These are phyloP conservation scores for Trichoderma lentiforme DNA, from an alignment of 2,329 filamentous ascomycete species.

Conservation along the genomic window DNA sequence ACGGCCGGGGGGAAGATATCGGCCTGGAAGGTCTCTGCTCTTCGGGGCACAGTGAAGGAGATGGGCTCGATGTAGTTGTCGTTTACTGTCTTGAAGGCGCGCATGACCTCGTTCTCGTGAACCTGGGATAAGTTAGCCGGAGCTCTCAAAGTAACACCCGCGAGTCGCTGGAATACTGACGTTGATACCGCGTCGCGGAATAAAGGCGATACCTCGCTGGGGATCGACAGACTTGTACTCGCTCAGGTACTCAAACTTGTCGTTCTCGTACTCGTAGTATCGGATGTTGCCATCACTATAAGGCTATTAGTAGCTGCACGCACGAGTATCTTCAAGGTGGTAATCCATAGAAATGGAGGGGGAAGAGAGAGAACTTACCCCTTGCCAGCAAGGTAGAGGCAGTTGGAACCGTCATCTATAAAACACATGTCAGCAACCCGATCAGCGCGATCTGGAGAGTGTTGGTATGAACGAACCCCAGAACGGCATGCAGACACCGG, in stretches of 20 bases:
- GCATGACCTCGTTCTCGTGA: constrained; percentile 94
- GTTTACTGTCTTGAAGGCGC: constrained; percentile 95
- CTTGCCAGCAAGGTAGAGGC: constrained; percentile 94
- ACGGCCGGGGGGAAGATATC: constrained; percentile 91
- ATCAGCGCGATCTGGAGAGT: neutral
- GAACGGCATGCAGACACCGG: constrained; percentile 98
- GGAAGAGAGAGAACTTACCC: constrained; percentile 65
- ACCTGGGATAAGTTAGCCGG: constrained; percentile 47
- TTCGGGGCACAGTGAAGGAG: constrained; percentile 92
- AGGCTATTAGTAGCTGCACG: neutral
- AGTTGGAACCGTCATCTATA: constrained; percentile 83
- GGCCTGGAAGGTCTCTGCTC: constrained; percentile 92
- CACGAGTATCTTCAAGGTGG: neutral
- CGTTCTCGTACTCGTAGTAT: constrained; percentile 97
- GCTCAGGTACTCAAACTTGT: constrained; percentile 96
- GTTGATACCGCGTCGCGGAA: constrained; percentile 93
- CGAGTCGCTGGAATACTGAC: constrained; percentile 44
- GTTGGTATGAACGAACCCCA: constrained; percentile 61
- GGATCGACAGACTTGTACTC: constrained; percentile 97
- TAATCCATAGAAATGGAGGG: no score
- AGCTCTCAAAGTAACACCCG: neutral
- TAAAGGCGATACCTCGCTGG: constrained; percentile 88
- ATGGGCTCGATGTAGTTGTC: constrained; percentile 93
- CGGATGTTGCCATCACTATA: constrained; percentile 93
- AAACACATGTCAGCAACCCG: constrained; percentile 24